Evolutionary conservation across 257 asterid genomes (phyloP), one percentile per base, ranked within the genome.

Genomic region (Solanum arcanum): DNA sequence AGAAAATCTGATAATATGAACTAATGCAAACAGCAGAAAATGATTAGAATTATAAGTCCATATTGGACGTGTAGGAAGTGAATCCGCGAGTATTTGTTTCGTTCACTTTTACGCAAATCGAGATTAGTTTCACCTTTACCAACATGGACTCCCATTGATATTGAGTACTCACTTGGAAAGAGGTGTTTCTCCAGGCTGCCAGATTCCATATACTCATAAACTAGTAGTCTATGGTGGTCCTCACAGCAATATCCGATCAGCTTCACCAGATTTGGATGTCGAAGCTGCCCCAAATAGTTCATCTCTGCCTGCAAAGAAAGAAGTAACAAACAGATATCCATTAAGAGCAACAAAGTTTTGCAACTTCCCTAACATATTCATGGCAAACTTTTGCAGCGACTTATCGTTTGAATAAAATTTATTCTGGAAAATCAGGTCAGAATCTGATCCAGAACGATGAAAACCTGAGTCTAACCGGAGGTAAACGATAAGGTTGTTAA

Each of bases 171-270:
- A 96, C 99, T 90, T 60, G 91, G 83, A 90, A 94, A 96, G 11
- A 96, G 95, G 90, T 94, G 98, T 87, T 92, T 94, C 91, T 95
- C 98, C 91, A 96, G 88, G 95, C 97, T 95, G 76, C 99, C 99
- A 85, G 97, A 93, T 23, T 95, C 97, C 99, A 96, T 94, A 86
- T 96, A 96, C 91, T 96, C 98, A 41, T 96, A 96, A 64, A 95
- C 99, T 93, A 95, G 86, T 80, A 95, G 90, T 90, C 98, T 91
- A 69, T 95, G 98, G 89, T 94, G 92, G 37, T 91, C 99, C 89
- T 94, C 98, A 25, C 98, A 96, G 92, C 99, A 93, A 86, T 93
- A 95, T 72, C 99, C 98, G 39, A 96, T 93, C 86, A 96, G 90
- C 88, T 93, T 95, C 93, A 96, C 99, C 75, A 96, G 91, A 88